Evolutionary conservation across 2,329 filamentous ascomycete species (phyloP), one percentile per base, ranked within the genome.

Genomic region (Trichoderma sp.): DNA sequence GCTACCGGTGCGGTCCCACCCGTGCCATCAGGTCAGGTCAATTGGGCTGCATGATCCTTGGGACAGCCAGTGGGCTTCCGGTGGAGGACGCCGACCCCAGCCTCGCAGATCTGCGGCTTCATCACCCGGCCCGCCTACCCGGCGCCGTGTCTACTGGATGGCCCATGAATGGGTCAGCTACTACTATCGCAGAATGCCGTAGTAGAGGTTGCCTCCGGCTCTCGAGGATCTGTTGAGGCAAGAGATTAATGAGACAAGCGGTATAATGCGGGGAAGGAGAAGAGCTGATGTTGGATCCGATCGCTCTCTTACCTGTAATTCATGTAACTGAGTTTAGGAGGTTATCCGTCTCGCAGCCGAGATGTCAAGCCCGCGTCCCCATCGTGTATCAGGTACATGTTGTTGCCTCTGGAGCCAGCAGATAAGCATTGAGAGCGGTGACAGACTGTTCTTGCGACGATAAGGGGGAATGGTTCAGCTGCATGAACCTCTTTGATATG

Each of bases 141-240:
- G 64, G 64, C 55, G 57, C 24, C 51, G 55, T 30, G 55, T 24
- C 45, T 24, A 19, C 34, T 45, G 45, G 51, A 45, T 48, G 58
- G 19, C 43, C 26, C 51, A 57, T 52, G 45, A n/a, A 30, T n/a
- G 39, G 50, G 41, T 15, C 59, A 52, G 59, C 64, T n/a, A n/a
- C n/a, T n/a, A n/a, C n/a, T 64, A 59, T 57, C 43, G 48, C 43
- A 41, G 48, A 52, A 41, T 7, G 66, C 50, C 51, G 62, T 55
- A 76, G 74, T 54, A 72, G 74, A 66, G 34, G 70, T 75, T 61
- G 74, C 71, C 39, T 57, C 68, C 17, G 69, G 74, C 14, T 77
- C 75, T 78, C 75, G 57, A 87, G n/a, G n/a, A n/a, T n/a, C n/a
- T n/a, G n/a, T 14, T 14, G 34, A 39, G 34, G 10, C 5, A 39